Evolutionary conservation across 306 rosid species (phyloP).

Genomic region (Trifolium dubium): DNA sequence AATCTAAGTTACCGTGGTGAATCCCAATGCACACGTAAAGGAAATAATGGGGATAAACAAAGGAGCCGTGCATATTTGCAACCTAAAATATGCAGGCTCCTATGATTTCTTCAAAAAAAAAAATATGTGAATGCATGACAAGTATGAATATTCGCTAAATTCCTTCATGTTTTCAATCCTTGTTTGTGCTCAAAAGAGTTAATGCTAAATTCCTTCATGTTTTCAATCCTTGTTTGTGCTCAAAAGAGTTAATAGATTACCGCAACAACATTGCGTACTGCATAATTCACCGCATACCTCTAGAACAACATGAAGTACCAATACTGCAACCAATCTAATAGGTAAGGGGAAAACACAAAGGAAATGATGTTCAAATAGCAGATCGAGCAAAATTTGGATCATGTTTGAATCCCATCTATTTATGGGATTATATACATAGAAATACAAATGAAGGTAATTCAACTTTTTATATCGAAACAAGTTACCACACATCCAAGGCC

Average conservation of each 20-base stretch:
- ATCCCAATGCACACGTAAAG: conserved; percentile 18
- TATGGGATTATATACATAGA: background rate
- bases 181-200: too few species aligned
- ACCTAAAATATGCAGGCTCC: background rate
- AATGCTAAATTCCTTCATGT: background rate
- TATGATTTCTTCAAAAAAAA: background rate
- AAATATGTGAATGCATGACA: conserved; percentile 1
- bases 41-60: background rate
- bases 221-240: background rate
- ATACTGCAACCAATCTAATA: too few species aligned
- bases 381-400: background rate
- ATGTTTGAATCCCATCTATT: background rate
- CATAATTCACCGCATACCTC: background rate
- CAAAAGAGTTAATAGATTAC: background rate
- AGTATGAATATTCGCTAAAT: background rate
- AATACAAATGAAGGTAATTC: background rate
- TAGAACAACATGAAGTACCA: background rate
- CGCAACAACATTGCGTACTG: background rate
- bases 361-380: background rate
- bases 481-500: background rate
- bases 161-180: background rate
- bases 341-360: background rate
- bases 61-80: background rate
- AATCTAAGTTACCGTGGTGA: conserved; percentile 3
- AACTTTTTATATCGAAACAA: background rate